Percentiles rank a stretch among this genome's conserved stretches.
phyloP scores from a whole-genome alignment of 2,329 filamentous ascomycete species.

The Fusarium dlaminii region DNA sequence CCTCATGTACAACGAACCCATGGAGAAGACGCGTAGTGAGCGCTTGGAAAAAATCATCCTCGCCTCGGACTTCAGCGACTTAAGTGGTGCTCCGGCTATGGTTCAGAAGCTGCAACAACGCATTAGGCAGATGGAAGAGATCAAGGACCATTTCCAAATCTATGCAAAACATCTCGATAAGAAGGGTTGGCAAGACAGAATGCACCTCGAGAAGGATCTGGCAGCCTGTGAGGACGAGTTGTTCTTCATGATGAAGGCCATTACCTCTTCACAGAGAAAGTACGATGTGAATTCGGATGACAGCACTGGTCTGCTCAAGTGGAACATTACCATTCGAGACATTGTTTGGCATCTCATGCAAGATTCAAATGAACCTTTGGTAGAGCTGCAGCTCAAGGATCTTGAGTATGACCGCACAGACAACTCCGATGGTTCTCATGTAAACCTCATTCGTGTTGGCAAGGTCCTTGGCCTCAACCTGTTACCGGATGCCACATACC shows the following conservation, averaged over 20 bases:
- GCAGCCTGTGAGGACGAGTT: constrained; percentile 93
- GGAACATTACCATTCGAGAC: constrained; percentile 93
- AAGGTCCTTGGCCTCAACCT: constrained; percentile 90
- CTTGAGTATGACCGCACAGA: constrained; percentile 95
- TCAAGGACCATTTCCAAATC: constrained; percentile 95
- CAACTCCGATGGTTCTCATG: constrained; percentile 95
- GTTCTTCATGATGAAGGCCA: constrained; percentile 99
- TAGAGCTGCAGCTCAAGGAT: constrained; percentile 91
- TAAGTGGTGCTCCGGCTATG: constrained; percentile 92
- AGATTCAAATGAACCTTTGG: constrained; percentile 85
- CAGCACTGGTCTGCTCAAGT: constrained; percentile 83
- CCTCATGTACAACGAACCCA: constrained; percentile 92
- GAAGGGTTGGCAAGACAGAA: constrained; percentile 89
- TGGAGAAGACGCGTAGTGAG: constrained; percentile 97
- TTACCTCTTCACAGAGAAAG: constrained; percentile 93
- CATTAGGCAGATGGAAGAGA: constrained; percentile 92
- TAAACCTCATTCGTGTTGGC: constrained; percentile 89
- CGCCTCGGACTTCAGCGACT: constrained; percentile 96
- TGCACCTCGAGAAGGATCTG: constrained; percentile 89
- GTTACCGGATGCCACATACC: constrained; percentile 89
- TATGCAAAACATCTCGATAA: constrained; percentile 88
- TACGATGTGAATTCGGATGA: constrained; percentile 73
- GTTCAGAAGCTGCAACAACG: constrained; percentile 90
- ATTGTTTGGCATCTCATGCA: constrained; percentile 97
- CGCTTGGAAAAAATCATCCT: constrained; percentile 98